Conservation (phyloP, 169 alveolate genomes). For the Cardiosporidium cionae region DNA sequence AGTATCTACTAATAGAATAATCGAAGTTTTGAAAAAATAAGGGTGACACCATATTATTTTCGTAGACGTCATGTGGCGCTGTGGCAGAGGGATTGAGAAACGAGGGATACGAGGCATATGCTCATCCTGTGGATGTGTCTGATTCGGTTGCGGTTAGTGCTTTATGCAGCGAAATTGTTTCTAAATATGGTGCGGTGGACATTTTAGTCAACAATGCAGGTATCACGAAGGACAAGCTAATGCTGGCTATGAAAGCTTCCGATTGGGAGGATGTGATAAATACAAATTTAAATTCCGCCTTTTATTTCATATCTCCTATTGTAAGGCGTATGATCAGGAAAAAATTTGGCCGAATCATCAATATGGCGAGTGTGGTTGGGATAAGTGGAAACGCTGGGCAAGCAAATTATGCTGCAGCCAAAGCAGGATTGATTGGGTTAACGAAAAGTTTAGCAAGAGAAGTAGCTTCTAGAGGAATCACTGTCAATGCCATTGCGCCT, state of each 20-base stretch:
- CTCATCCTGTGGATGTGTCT: slow-evolving; percentile 45
- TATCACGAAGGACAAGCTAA: slow-evolving; percentile 69
- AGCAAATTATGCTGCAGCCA: slow-evolving; percentile 80
- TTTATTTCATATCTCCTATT: slow-evolving; percentile 40
- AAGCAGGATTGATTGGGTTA: slow-evolving; percentile 76
- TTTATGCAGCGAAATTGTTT: slow-evolving; percentile 27
- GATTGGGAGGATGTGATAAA: slow-evolving; percentile 79
- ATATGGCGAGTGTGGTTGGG: slow-evolving; percentile 64
- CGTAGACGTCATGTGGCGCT: slow-evolving; percentile 44
- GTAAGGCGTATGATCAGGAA: slow-evolving; percentile 36
- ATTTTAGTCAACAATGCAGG: slow-evolving; percentile 85
- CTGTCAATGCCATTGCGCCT: slow-evolving; percentile 77
- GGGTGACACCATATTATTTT: too few species aligned
- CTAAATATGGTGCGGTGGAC: slow-evolving; percentile 61
- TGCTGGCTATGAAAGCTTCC: slow-evolving; percentile 65
- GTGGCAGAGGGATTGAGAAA: slow-evolving; percentile 38
- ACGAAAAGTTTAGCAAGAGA: slow-evolving; percentile 77
- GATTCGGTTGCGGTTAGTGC: slow-evolving; percentile 33
- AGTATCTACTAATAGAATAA: too few species aligned
- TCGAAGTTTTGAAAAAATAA: too few species aligned
- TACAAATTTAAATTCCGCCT: slow-evolving; percentile 62
- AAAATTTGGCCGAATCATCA: slow-evolving; percentile 49
- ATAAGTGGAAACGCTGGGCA: slow-evolving; percentile 77
- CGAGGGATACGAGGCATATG: slow-evolving; percentile 30
- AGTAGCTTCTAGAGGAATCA: slow-evolving; percentile 68